phyloP scores from a whole-genome alignment of 768 basidiomycete species.

The Leccinellum luteum region DNA sequence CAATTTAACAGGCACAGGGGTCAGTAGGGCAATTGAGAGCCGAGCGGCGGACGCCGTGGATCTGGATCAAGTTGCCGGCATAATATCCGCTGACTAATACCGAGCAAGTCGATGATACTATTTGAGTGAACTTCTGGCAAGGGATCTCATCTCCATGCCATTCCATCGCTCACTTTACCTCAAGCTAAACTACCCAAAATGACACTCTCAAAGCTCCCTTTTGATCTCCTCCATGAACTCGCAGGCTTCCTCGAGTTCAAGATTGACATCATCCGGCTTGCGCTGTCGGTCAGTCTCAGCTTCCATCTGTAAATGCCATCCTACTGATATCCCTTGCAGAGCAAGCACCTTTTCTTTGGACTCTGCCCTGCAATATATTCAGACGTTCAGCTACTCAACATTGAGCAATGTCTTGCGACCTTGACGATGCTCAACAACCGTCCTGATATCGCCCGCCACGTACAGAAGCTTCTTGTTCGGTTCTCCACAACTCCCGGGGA shows the following conservation, averaged over 20 bases:
- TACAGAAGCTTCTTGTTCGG: slow-evolving; percentile 54
- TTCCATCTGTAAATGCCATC: neutral
- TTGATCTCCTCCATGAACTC: slow-evolving; percentile 68
- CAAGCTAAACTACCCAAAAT: neutral
- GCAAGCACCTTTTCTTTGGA: slow-evolving; percentile 47
- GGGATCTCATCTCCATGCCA: neutral
- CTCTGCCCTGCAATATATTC: slow-evolving; percentile 61
- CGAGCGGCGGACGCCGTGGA: neutral
- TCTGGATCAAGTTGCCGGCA: neutral
- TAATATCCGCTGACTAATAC: neutral
- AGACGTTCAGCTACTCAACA: slow-evolving; percentile 50
- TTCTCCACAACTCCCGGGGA: slow-evolving; percentile 32
- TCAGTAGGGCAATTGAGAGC: no score
- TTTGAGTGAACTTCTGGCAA: neutral
- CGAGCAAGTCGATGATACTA: neutral
- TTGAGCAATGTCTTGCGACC: slow-evolving; percentile 60
- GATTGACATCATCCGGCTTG: slow-evolving; percentile 56
- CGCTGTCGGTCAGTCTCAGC: slow-evolving; percentile 51
- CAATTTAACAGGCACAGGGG: no score
- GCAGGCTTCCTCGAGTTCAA: slow-evolving; percentile 50
- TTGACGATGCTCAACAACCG: slow-evolving; percentile 58
- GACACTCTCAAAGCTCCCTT: slow-evolving; percentile 37
- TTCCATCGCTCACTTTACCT: neutral
- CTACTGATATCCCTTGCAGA: slow-evolving; percentile 39
- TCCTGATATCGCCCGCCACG: slow-evolving; percentile 63